Evolutionary conservation across 1,284 basidiomycete genomes (phyloP).

Genomic region (Heterobasidion parviporum): DNA sequence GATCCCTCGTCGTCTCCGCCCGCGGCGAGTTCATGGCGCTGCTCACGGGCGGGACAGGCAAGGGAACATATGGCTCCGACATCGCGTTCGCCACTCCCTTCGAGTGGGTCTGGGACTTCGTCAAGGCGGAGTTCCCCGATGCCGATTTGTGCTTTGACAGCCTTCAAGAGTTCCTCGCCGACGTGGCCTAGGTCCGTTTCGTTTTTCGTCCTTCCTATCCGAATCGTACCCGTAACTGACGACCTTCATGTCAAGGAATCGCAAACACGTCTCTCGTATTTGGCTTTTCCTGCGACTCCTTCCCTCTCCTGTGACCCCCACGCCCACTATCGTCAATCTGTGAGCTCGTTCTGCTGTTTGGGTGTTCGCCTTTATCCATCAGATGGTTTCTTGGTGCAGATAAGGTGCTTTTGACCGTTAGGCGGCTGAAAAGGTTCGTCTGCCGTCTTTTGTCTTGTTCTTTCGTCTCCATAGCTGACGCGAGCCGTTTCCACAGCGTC

Average conservation of each 20-base stretch:
- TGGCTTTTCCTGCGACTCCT: neutral
- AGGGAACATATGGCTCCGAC: conserved; percentile 13
- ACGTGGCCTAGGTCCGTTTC: neutral
- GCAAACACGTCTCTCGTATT: neutral
- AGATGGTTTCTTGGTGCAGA: no score
- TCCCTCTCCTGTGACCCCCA: neutral
- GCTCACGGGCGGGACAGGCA: conserved; percentile 23
- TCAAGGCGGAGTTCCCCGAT: conserved; percentile 15
- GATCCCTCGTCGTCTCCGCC: conserved; percentile 21
- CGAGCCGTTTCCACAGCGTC: no score
- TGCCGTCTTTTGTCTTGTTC: no score
- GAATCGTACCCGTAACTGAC: neutral
- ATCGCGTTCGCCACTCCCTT: conserved; percentile 24
- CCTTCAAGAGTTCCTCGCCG: neutral
- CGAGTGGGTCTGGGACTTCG: conserved; percentile 23
- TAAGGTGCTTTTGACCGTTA: no score
- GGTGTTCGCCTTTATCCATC: no score
- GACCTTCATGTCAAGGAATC: neutral
- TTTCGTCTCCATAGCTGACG: no score
- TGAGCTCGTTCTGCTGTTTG: no score
- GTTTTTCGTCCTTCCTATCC: neutral
- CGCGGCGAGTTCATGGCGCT: conserved; percentile 17
- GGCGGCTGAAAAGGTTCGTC: no score
- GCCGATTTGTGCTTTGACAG: conserved; percentile 20
- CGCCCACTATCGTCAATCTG: neutral